Conservation (phyloP, 305 asterid genomes). For the Solanum chacoense region DNA sequence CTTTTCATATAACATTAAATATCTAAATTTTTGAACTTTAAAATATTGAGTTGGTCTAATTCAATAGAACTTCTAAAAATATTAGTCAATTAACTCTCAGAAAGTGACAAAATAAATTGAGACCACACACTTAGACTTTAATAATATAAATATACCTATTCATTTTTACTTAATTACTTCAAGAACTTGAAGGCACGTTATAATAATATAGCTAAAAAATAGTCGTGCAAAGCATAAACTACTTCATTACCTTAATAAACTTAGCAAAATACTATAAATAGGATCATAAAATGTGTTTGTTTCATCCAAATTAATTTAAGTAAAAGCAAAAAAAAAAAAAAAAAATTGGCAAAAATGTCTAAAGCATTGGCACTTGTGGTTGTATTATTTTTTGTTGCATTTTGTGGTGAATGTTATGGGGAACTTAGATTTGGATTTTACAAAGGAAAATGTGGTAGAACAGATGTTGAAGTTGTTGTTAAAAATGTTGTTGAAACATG, state of each 20-base stretch:
- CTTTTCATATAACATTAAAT: no score
- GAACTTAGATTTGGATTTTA: conserved; percentile 35
- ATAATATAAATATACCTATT: no score
- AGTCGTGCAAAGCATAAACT: neutral
- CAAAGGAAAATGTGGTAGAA: conserved; percentile 24
- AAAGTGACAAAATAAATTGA: no score
- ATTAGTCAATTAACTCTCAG: no score
- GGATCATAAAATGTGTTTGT: neutral
- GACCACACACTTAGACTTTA: no score
- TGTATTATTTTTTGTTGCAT: neutral
- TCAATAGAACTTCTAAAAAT: no score
- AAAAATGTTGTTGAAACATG: neutral
- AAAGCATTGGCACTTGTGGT: conserved; percentile 5
- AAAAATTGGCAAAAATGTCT: conserved; percentile 18
- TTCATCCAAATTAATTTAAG: neutral
- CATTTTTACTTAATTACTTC: no score
- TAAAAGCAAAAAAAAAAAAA: neutral
- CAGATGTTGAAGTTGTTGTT: conserved; percentile 35
- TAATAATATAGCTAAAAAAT: neutral
- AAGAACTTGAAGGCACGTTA: neutral
- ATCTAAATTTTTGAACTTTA: no score
- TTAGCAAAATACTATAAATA: neutral
- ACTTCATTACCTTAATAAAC: neutral
- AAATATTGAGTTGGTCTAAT: no score
- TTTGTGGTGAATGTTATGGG: neutral